Conservation (phyloP, 2,329 filamentous ascomycete species). For the Cordyceps farinosa region DNA sequence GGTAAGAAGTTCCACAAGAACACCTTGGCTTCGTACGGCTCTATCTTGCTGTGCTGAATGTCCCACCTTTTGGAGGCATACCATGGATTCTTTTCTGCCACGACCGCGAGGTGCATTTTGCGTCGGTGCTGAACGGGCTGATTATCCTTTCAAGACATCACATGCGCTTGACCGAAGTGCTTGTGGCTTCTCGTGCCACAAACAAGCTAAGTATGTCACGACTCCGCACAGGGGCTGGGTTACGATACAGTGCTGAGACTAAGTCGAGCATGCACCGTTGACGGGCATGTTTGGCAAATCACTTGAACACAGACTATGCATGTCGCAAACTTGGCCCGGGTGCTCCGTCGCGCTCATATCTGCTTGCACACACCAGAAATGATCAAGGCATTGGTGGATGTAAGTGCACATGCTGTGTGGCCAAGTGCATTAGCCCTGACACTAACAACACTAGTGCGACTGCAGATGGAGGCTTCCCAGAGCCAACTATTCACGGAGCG, state of each 20-base stretch:
- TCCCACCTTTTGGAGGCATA: background rate
- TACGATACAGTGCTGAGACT: background rate
- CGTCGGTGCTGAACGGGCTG: background rate
- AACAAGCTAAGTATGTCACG: background rate
- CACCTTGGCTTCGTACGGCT: background rate
- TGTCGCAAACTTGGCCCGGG: background rate
- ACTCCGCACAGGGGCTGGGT: background rate
- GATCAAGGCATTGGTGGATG: constrained; percentile 7
- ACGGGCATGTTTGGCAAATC: background rate
- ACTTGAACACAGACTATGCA: background rate
- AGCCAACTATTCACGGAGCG: background rate
- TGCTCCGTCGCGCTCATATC: background rate
- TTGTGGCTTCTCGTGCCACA: background rate
- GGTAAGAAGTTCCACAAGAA: constrained; percentile 1
- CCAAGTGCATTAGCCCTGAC: constrained; percentile 3
- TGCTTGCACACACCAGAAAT: background rate
- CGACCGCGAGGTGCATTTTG: background rate
- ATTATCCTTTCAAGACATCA: background rate
- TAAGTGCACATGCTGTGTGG: background rate
- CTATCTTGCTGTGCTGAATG: background rate
- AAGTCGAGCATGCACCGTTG: background rate
- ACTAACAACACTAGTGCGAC: constrained; percentile 6
- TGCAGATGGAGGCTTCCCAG: background rate
- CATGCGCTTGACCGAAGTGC: background rate
- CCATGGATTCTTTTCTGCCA: background rate